A percentile compares a stretch with the other conserved stretches of the same genome.
These are phyloP conservation scores for Colletotrichum sp. DNA, from an alignment of 2,329 filamentous ascomycete genomes.

Conservation along the genomic window DNA sequence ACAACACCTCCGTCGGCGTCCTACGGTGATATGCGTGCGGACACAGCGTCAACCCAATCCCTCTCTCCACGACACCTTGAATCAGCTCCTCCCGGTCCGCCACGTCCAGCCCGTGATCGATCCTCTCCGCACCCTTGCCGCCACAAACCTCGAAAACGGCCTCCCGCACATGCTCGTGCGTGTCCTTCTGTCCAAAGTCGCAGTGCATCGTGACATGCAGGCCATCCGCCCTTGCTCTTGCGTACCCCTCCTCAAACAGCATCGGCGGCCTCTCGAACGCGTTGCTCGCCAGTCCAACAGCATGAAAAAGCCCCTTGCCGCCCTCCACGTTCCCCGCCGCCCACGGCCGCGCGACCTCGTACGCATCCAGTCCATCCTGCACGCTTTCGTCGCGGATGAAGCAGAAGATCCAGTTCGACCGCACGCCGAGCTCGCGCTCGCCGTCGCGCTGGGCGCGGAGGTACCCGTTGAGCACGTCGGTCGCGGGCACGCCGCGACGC, in stretches of 20 bases:
- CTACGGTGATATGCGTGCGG: conserved; percentile 55
- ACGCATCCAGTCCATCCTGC: conserved; percentile 41
- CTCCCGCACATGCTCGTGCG: conserved; percentile 46
- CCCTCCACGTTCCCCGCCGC: conserved; percentile 26
- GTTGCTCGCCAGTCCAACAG: conserved; percentile 52
- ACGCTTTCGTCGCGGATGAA: conserved; percentile 45
- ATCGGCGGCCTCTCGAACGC: conserved; percentile 49
- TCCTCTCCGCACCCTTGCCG: conserved; percentile 59
- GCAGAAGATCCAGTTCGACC: conserved; percentile 44
- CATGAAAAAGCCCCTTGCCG: conserved; percentile 45
- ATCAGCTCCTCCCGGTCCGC: conserved; percentile 66
- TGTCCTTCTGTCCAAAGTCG: conserved; percentile 55
- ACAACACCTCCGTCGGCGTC: conserved; percentile 45
- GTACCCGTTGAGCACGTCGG: conserved; percentile 67
- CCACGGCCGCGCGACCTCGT: conserved; percentile 43
- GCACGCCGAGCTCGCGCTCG: conserved; percentile 29
- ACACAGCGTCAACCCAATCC: conserved; percentile 72
- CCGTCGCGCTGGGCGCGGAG: conserved; percentile 35
- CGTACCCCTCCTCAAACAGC: conserved; percentile 47
- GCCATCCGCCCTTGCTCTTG: conserved; percentile 40
- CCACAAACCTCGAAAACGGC: conserved; percentile 34
- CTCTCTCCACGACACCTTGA: conserved; percentile 58
- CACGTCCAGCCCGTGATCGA: conserved; percentile 77
- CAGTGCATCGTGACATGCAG: conserved; percentile 54
- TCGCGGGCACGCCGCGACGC: conserved; percentile 64